A percentile compares a stretch with the other conserved stretches of the same genome.
Evolutionary conservation across 1,139 yeast genomes (phyloP).

Genomic region (Geotrichum carabidarum): DNA sequence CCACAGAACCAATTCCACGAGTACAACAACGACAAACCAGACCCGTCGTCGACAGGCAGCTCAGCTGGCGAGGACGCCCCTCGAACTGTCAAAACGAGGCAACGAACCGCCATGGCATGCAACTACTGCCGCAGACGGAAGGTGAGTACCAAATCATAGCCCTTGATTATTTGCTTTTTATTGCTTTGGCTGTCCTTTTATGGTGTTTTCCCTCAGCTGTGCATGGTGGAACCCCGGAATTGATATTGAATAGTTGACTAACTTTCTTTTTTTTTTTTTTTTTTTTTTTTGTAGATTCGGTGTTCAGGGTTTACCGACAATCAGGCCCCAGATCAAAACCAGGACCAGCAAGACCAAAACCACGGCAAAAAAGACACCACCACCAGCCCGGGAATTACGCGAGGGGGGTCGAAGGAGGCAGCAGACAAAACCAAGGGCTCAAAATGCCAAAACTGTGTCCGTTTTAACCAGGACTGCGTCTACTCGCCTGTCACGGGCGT

Average conservation of each 20-base stretch:
- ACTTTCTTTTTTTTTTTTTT: neutral
- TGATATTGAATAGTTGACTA: too few species aligned
- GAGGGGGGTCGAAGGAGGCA: neutral
- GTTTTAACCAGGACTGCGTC: slow-evolving; percentile 35
- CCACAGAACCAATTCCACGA: too few species aligned
- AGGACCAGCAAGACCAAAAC: neutral
- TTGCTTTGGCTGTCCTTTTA: neutral
- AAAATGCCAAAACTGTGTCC: slow-evolving; percentile 32
- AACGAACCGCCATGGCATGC: slow-evolving; percentile 35
- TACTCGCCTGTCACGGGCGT: slow-evolving; percentile 36
- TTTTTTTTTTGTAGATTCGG: slow-evolving; percentile 27
- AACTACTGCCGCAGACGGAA: slow-evolving; percentile 35
- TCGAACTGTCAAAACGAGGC: slow-evolving; percentile 20
- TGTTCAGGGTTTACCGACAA: slow-evolving; percentile 36
- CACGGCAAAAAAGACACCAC: neutral
- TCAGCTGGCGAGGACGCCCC: neutral
- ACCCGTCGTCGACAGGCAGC: neutral
- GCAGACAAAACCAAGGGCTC: neutral
- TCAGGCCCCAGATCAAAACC: slow-evolving; percentile 22
- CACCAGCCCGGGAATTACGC: neutral
- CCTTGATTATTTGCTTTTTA: neutral
- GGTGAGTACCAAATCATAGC: slow-evolving; percentile 16
- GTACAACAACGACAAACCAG: too few species aligned
- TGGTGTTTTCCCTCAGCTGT: neutral
- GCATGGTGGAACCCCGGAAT: too few species aligned